Percentiles rank a stretch among this genome's conserved stretches.
These are phyloP conservation scores for Hondaea fermentalgiana DNA, from an alignment of 108 stramenopile species.

Conservation along the genomic window DNA sequence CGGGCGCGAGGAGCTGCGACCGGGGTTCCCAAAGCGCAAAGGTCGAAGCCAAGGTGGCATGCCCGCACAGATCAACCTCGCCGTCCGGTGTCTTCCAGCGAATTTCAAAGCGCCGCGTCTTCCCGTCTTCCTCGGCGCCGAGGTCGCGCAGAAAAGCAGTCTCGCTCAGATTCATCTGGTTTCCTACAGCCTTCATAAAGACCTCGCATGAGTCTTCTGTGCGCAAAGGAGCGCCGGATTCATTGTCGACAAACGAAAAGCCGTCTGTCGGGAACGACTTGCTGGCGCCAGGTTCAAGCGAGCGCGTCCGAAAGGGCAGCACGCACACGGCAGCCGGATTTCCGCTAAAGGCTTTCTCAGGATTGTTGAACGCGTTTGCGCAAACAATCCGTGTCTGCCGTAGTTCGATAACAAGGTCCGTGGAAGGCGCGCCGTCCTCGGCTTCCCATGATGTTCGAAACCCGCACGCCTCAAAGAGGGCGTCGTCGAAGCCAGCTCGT, in stretches of 20 bases:
- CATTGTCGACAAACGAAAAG: conserved; percentile 11
- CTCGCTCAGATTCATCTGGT: conserved; percentile 83
- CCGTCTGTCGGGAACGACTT: background rate
- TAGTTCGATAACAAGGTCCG: background rate
- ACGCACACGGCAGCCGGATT: conserved; percentile 93
- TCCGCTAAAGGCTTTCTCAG: conserved; percentile 57
- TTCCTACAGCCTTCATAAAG: conserved; percentile 81
- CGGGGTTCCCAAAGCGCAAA: conserved; percentile 39
- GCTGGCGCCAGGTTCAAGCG: background rate
- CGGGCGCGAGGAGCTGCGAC: background rate
- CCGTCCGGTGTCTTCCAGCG: conserved; percentile 52
- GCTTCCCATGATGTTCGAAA: background rate
- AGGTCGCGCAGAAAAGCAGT: conserved; percentile 68
- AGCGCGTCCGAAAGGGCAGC: conserved; percentile 16
- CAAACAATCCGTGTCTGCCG: background rate
- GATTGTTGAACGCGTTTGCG: conserved; percentile 62
- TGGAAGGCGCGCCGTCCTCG: background rate
- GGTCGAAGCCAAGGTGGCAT: conserved; percentile 57
- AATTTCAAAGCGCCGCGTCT: conserved; percentile 4
- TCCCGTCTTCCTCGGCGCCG: background rate
- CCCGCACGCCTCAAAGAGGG: background rate
- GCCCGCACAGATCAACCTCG: conserved; percentile 86
- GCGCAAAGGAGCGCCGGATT: background rate
- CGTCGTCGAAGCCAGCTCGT: background rate
- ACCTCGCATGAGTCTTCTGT: conserved; percentile 27